Evolutionary conservation across 2,329 filamentous ascomycete species (phyloP), one percentile per base, ranked within the genome.

Genomic region (Cladorrhinum sp.): DNA sequence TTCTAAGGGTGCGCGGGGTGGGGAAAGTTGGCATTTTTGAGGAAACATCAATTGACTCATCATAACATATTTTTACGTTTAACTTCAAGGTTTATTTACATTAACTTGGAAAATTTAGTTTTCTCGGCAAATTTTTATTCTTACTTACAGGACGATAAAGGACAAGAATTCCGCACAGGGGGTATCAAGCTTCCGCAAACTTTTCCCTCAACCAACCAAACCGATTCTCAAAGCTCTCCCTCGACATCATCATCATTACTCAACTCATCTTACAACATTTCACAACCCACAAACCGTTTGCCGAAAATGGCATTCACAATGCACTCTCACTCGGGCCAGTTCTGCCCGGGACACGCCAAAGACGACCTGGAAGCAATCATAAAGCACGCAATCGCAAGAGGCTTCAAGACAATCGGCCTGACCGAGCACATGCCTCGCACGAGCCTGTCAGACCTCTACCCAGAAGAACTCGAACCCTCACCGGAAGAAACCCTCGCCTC

Each of bases 281-380:
- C 41, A 18, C 41, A 45, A 7, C 16, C 41, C 8, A 12, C 41
- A 45, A 41, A 18, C 41, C 16, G 29, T 32, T 32, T 6, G 29
- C 13, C 50, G 55, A 58, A 50, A 16, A 98, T 98, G 95, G 93
- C 93, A 1, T 96, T 96, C 78, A 96, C 95, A 3, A 96, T 98
- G 80, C 95, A 99, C 76, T 96, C 92, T 71, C 95, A 99, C 78
- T 98, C 95, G 38, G 95, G 95, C 65, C 91, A 99, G 74, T 99
- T 99, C 79, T 99, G 95, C 78, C 88, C 88, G 9, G 86, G 89
- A 68, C 95, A 99, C 78, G 95, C 95, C 55, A 86, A 89, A 72
- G 86, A 96, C 73, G 83, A 86, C 20, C 84, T 99, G 9, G 93
- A 98, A 74, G 87, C 92, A 66, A 85, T 98, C 53, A 80, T 98